These are phyloP conservation scores for Trametes polyzona DNA, from an alignment of 1,284 basidiomycete genomes.

Conservation along the genomic window DNA sequence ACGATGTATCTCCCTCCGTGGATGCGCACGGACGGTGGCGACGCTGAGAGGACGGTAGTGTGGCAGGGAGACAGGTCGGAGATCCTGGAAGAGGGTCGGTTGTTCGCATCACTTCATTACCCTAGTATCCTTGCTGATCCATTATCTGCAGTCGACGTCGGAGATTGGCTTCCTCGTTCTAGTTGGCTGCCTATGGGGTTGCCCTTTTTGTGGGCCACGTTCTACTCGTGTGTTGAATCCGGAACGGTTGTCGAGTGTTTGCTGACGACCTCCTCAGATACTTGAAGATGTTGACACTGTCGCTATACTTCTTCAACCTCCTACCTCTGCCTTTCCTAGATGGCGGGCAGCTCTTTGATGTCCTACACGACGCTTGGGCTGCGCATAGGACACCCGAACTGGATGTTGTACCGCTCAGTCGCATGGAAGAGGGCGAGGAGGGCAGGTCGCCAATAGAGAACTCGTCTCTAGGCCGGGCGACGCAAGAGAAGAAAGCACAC, in stretches of 20 bases:
- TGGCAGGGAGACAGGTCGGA: constrained; percentile 75
- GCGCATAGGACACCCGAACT: not conserved
- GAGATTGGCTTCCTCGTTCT: constrained; percentile 49
- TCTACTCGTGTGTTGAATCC: constrained; percentile 49
- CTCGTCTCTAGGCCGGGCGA: not conserved
- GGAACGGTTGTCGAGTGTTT: not conserved
- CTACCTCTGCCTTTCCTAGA: constrained; percentile 69
- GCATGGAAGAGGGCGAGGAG: constrained; percentile 13
- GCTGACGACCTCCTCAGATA: constrained; percentile 49
- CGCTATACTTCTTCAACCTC: constrained; percentile 74
- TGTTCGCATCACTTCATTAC: not conserved
- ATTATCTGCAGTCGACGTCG: constrained; percentile 54
- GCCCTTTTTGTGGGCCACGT: constrained; percentile 39
- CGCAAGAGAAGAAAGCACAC: not conserved
- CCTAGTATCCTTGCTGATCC: not conserved
- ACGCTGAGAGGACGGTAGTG: constrained; percentile 44
- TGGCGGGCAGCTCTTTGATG: constrained; percentile 53
- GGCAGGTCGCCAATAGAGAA: no score
- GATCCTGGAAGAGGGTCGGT: constrained; percentile 69
- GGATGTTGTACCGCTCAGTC: not conserved
- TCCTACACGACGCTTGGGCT: constrained; percentile 11
- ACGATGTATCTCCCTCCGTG: constrained; percentile 33
- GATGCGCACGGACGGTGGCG: constrained; percentile 4
- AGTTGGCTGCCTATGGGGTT: constrained; percentile 50
- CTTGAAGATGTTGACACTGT: constrained; percentile 60